A percentile compares a stretch with the other conserved stretches of the same genome.
These are phyloP conservation scores for Gillenia trifoliata DNA, from an alignment of 306 rosid species.

Conservation along the genomic window DNA sequence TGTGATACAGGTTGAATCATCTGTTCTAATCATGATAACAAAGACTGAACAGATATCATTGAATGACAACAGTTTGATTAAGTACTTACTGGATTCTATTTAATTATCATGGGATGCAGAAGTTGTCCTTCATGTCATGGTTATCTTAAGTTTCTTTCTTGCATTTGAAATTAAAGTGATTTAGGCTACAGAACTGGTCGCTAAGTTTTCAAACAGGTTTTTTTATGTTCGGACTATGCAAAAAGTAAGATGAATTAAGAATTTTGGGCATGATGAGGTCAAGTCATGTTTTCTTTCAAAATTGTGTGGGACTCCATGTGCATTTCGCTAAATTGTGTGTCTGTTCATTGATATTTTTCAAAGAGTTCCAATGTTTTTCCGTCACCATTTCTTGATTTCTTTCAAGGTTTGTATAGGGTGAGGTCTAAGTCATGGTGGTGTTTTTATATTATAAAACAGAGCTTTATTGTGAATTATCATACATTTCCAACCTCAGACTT, in stretches of 20 bases:
- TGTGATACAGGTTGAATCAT: constrained; percentile 75
- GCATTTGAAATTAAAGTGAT: constrained; percentile 28
- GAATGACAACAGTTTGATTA: constrained; percentile 48
- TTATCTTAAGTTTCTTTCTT: constrained; percentile 28
- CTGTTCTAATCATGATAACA: constrained; percentile 62
- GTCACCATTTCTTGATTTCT: no score
- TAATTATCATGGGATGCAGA: constrained; percentile 46
- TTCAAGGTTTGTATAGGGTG: background rate
- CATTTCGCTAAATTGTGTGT: no score
- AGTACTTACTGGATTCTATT: constrained; percentile 40
- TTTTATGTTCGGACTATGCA: constrained; percentile 7
- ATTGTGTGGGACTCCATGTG: background rate
- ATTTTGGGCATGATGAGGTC: background rate
- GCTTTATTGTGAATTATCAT: background rate
- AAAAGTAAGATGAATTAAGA: constrained; percentile 3
- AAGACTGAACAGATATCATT: constrained; percentile 62
- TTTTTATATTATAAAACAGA: background rate
- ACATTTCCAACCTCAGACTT: background rate
- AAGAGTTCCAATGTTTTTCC: background rate
- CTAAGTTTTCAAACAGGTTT: constrained; percentile 23
- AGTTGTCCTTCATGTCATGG: constrained; percentile 28
- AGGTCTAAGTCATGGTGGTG: background rate
- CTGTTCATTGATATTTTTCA: background rate
- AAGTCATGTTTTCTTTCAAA: background rate
- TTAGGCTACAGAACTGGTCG: constrained; percentile 32